Base-by-base conservation (phyloP, 1,284 basidiomycete species). In the Rhizoctonia solani region DNA sequence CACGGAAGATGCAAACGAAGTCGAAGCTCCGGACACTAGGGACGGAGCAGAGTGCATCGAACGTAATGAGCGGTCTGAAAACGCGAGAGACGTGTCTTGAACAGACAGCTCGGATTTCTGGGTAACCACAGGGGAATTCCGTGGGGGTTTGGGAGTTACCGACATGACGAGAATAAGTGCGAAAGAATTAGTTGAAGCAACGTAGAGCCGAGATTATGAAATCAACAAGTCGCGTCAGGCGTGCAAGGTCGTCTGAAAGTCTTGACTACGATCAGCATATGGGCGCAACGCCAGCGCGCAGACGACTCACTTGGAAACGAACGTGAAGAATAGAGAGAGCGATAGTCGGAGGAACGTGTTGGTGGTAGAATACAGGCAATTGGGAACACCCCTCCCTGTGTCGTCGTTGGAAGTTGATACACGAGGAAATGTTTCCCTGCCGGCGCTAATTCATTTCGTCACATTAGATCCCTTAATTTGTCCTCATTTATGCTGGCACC, bases 11-110 rank as follows among this genome's bases (percentile, higher is more conserved):
- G 32, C n/a, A 34, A 27, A n/a, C 3, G 37, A 29, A 34, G 34
- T 52, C 30, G 58, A 39, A 21, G 30, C 49, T 4, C 9, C n/a
- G n/a, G 47, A 53, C 13, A 39, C 42, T 14, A 65, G 59, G 4
- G 59, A 65, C n/a, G 59, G 59, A 4, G 59, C 59, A 13, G 59
- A 65, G 21, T 65, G 59, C 49, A 65, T 65, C n/a, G 59, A 65
- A 21, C 59, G 59, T 3, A 61, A 21, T 5, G 58, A 61, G 32
- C 58, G 58, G 34, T 61, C 58, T 11, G 58, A 61, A 11, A 21
- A n/a, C 14, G 59, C 52, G 32, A 65, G 25, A 21, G 58, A 61
- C 59, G 59, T 52, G 59, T 65, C 59, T 13, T 25, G 59, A 13
- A 27, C 32, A 8, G 46, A 9, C 21, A 27, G 3, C 4, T 53